Evolutionary conservation across 148 eudicot species (phyloP).

Genomic region (Polygonum aviculare): DNA sequence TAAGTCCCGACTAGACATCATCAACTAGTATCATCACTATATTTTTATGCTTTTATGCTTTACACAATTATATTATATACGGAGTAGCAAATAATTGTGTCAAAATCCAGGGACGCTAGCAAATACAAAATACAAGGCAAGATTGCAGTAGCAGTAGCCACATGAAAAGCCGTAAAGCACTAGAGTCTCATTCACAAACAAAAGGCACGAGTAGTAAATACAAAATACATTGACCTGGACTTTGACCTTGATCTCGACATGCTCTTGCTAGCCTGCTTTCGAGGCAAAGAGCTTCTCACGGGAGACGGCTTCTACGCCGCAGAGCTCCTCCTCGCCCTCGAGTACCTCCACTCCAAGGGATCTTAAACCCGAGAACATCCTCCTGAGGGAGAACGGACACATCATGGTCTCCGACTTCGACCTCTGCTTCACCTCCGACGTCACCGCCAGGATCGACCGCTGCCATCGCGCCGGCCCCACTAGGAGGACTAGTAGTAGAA

Average conservation of each 20-base stretch:
- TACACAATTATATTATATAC: too few species aligned
- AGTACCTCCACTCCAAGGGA: conserved; percentile 62
- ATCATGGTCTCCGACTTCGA: conserved; percentile 77
- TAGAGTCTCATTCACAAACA: too few species aligned
- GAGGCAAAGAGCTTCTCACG: conserved; percentile 43
- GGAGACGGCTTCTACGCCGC: conserved; percentile 60
- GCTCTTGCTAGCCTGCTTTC: conserved; percentile 31
- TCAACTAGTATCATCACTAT: too few species aligned
- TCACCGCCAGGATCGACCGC: conserved; percentile 29
- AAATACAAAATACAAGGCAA: too few species aligned
- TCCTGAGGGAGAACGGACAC: conserved; percentile 58
- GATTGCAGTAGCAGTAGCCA: too few species aligned
- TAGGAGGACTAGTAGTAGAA: too few species aligned
- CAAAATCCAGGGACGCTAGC: too few species aligned
- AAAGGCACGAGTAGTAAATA: not conserved
- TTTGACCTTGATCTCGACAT: conserved; percentile 31
- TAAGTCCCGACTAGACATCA: too few species aligned
- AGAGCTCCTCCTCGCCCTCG: conserved; percentile 55
- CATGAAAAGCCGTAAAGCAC: too few species aligned
- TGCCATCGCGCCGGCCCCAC: too few species aligned
- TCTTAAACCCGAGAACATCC: conserved; percentile 60
- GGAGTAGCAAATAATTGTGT: too few species aligned
- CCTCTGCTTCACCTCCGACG: conserved; percentile 45
- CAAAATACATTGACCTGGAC: conserved; percentile 24
- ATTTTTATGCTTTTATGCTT: too few species aligned